Conservation (phyloP, 768 basidiomycete genomes). For the Suillus variegatus region DNA sequence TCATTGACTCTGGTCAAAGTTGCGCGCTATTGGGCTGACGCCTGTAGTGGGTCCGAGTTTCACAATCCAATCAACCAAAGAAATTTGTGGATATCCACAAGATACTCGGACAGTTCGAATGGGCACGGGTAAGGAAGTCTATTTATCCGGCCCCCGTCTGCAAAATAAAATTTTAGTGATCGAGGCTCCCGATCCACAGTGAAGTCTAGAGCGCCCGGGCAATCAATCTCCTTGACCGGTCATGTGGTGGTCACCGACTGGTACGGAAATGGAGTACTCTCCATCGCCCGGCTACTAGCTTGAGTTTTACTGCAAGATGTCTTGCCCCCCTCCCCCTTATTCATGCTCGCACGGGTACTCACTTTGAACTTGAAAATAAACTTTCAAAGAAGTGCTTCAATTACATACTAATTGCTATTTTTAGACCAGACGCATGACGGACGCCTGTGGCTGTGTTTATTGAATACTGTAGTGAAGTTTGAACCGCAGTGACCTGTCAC, state of each 20-base stretch:
- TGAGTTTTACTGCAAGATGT: neutral
- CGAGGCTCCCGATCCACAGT: no score
- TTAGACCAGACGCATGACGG: neutral
- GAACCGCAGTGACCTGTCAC: neutral
- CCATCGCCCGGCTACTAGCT: neutral
- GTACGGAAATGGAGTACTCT: neutral
- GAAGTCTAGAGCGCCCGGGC: neutral
- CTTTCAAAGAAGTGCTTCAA: neutral
- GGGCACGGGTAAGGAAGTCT: neutral
- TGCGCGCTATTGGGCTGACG: neutral
- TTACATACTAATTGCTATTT: neutral
- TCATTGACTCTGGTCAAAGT: no score
- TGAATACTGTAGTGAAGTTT: neutral
- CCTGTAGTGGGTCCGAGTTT: neutral
- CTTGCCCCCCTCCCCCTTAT: neutral
- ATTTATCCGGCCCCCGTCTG: no score
- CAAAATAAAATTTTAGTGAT: no score
- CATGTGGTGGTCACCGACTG: neutral
- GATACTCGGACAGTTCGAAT: neutral
- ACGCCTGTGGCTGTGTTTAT: constrained; percentile 9
- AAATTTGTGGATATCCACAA: neutral
- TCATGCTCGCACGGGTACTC: no score
- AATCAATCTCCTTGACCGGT: neutral
- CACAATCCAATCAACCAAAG: neutral
- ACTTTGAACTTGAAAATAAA: no score